Conservation (phyloP, 441 rosid species). For the Corymbia citriodora region DNA sequence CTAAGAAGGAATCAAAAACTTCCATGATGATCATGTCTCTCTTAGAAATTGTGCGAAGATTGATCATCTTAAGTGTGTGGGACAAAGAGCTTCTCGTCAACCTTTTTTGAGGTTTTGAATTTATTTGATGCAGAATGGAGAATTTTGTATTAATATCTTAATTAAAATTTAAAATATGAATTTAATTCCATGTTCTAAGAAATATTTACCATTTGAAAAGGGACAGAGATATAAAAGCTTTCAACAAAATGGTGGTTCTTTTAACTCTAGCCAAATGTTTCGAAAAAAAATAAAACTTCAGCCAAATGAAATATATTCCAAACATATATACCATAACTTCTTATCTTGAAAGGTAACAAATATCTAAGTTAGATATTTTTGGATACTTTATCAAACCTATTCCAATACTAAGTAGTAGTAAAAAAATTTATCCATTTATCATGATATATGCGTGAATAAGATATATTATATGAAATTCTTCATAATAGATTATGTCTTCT, state of each 20-base stretch:
- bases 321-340: not conserved
- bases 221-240: not conserved
- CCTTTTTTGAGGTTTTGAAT: not conserved
- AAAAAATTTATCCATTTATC: fast-evolving
- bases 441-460: not conserved
- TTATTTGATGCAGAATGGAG: not conserved
- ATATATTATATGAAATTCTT: not conserved
- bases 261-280: not conserved
- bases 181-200: not conserved
- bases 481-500: not conserved
- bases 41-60: not conserved
- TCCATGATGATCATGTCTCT: not conserved
- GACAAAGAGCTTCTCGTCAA: not conserved
- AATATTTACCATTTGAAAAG: not conserved
- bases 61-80: not conserved
- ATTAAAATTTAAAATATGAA: not conserved
- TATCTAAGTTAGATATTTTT: not conserved
- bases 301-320: not conserved
- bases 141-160: not conserved
- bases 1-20: not conserved
- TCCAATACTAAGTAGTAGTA: not conserved
- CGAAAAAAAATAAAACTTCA: not conserved
- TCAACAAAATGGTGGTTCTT: not conserved
- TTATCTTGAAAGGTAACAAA: not conserved
- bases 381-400: not conserved